These are phyloP conservation scores for Bryoerythrophyllum caledonicum DNA, from an alignment of 225 moss, liverwort and hornwort genomes.

Conservation along the genomic window DNA sequence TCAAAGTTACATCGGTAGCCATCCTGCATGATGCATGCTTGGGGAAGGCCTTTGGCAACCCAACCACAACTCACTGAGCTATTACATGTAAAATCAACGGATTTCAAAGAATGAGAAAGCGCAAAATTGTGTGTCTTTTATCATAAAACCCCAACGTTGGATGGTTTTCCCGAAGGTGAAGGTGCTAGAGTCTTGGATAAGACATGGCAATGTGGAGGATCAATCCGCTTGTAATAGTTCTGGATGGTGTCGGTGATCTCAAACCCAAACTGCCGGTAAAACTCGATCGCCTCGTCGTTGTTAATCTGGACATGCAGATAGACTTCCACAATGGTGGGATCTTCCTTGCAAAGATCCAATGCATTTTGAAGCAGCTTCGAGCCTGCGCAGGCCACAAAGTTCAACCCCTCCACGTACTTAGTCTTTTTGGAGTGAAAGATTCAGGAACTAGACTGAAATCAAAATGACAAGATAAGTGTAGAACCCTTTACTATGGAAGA, in stretches of 20 bases:
- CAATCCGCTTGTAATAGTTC: conserved; percentile 97
- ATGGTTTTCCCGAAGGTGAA: conserved; percentile 18
- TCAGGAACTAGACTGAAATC: conserved; percentile 3
- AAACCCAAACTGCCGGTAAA: conserved; percentile 80
- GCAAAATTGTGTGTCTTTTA: conserved; percentile 38
- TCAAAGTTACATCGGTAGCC: conserved; percentile 23
- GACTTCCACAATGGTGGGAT: conserved; percentile 73
- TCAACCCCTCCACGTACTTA: neutral
- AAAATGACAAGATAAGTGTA: too few relatives aligned
- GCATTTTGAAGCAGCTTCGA: conserved; percentile 85
- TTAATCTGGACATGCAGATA: conserved; percentile 97
- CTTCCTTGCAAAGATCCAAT: conserved; percentile 80
- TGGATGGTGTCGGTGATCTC: conserved; percentile 74
- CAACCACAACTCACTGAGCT: conserved; percentile 36
- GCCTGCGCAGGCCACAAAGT: conserved; percentile 47
- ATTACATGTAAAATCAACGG: conserved; percentile 16
- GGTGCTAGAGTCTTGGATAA: conserved; percentile 59
- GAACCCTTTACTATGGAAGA: too few relatives aligned
- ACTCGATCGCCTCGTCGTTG: conserved; percentile 87
- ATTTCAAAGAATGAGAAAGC: conserved; percentile 46
- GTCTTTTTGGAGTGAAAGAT: conserved; percentile 11
- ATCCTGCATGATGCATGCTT: conserved; percentile 25
- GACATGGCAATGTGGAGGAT: conserved; percentile 93
- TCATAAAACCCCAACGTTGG: conserved; percentile 33
- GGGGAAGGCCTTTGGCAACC: conserved; percentile 44